These are phyloP conservation scores for Rhizomucor pusillus DNA, from an alignment of 371 early-diverging fungal genomes.

Conservation along the genomic window DNA sequence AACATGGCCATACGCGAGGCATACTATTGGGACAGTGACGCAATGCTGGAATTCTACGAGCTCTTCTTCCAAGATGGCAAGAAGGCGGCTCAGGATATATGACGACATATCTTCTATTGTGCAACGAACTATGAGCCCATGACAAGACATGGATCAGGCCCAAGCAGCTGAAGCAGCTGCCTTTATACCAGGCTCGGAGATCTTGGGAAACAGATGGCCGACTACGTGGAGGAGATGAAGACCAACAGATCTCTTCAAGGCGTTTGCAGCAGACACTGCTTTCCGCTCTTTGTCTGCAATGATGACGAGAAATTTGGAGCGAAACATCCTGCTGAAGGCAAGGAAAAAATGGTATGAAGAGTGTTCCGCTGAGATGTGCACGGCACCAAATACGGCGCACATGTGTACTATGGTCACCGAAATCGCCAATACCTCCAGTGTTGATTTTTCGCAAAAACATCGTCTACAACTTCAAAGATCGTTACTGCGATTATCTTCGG, in stretches of 20 bases:
- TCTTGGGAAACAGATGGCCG: too few species aligned
- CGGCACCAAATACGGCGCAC: neutral
- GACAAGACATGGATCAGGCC: neutral
- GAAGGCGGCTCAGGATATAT: neutral
- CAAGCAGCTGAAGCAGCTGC: too few species aligned
- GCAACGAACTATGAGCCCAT: constrained; percentile 2
- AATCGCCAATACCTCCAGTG: neutral
- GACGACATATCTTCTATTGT: constrained; percentile 4
- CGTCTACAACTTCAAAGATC: neutral
- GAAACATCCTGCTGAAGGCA: constrained; percentile 5
- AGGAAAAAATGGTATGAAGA: constrained; percentile 4
- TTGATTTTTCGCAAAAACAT: neutral
- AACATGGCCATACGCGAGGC: neutral
- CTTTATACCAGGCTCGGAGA: too few species aligned
- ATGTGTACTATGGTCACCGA: neutral
- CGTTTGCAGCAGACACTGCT: neutral
- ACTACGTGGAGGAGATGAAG: too few species aligned
- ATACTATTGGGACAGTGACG: neutral
- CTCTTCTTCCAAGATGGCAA: neutral
- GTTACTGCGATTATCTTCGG: neutral
- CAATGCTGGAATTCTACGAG: neutral
- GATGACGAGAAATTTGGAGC: neutral
- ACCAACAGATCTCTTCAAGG: constrained; percentile 4
- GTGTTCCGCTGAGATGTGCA: neutral
- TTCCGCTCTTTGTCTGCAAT: neutral